Conservation (phyloP, 148 eudicot genomes). For the Tetragonia tetragonoides region DNA sequence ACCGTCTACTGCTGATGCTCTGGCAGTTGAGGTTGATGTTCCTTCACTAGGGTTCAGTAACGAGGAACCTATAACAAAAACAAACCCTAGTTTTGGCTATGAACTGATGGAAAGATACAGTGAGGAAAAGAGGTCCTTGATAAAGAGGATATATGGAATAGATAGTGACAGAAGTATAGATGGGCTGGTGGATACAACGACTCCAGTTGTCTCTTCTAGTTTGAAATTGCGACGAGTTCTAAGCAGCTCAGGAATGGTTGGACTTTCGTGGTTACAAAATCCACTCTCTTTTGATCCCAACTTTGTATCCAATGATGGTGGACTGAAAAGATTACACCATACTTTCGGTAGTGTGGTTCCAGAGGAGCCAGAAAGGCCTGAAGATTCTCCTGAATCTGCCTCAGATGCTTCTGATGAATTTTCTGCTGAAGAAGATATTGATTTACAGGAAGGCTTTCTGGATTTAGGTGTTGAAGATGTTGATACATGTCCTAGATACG, state of each 20-base stretch:
- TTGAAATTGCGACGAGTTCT: conserved; percentile 50
- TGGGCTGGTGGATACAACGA: conserved; percentile 52
- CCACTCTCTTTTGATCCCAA: conserved; percentile 36
- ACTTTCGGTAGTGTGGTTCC: conserved; percentile 54
- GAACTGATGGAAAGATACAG: conserved; percentile 19
- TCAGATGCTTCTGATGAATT: conserved; percentile 46
- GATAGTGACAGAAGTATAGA: conserved; percentile 57
- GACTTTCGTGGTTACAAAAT: conserved; percentile 43
- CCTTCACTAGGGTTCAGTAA: conserved; percentile 26
- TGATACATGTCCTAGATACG: conserved; percentile 46
- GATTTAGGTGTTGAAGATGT: conserved; percentile 15
- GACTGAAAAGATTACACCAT: conserved; percentile 48
- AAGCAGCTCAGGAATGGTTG: conserved; percentile 54
- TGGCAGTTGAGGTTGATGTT: conserved; percentile 36
- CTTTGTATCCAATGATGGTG: conserved; percentile 21
- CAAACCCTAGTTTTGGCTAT: conserved; percentile 7
- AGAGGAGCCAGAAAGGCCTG: conserved; percentile 40
- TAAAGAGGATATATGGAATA: conserved; percentile 48
- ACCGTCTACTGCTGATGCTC: conserved; percentile 50
- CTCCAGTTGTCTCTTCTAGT: conserved; percentile 42
- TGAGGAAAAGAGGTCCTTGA: conserved; percentile 35
- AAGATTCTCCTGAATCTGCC: conserved; percentile 36
- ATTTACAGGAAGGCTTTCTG: conserved; percentile 21
- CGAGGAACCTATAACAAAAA: conserved; percentile 24
- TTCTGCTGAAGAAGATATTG: conserved; percentile 54